Evolutionary conservation across 169 alveolate species (phyloP), one percentile per base, ranked within the genome.

Genomic region (Plasmodium cynomolgi): DNA sequence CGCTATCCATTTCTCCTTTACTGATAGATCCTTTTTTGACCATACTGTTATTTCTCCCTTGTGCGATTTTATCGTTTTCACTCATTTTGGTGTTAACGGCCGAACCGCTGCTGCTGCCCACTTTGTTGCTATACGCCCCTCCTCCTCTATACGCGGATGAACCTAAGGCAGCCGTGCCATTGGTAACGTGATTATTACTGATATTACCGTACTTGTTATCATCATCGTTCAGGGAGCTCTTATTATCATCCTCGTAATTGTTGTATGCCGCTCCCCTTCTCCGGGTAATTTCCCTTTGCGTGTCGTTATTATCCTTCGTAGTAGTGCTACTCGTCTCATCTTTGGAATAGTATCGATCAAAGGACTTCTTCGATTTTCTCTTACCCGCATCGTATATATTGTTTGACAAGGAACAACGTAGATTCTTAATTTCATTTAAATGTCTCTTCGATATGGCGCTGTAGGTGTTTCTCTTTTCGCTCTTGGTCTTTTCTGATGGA

Each of bases 351-450:
- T 37, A 90, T 6, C 9, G 50, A 37, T 90, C 91, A 44, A 62
- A 91, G 13, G 92, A 20, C 29, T 72, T 91, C 54, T 82, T 91
- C 37, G 92, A 81, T 13, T 91, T 81, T 31, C 95, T 91, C 31
- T 82, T 91, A 6, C 95, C 95, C 5, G 95, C 95, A 82, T 81
- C 92, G 44, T 91, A 91, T 91, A 91, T 91, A 91, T 73, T 91
- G 50, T 91, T 91, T 13, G 95, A 91, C 74, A 91, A 81, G 26
- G 95, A 91, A 39, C 92, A 91, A 31, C 85, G 83, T 82, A 91
- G 56, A 29, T 91, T 91, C 31, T 91, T 91, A 13, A 91, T 81
- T 81, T 91, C 95, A 81, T 91, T 91, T 50, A 91, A 82, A 50
- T 91, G 95, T 11, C 95, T 81, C 75, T 91, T 91, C 5, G 95